Evolutionary conservation across 2,329 filamentous ascomycete species (phyloP), one percentile per base, ranked within the genome.

Genomic region (Phaeophleospora eucalypticola): DNA sequence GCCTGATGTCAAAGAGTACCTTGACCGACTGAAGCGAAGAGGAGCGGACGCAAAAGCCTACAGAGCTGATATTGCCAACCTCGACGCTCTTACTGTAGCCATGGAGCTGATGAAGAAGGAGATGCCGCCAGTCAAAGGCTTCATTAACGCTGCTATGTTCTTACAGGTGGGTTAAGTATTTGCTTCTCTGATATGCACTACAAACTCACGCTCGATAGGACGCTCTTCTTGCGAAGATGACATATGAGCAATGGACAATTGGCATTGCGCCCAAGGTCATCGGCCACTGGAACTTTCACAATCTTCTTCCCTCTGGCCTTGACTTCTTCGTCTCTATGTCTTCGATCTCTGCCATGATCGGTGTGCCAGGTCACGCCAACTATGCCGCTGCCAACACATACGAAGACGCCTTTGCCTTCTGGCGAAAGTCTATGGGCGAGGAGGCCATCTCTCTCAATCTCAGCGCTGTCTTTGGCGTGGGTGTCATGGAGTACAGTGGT

Each of bases 311-410:
- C 3, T 35, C 43, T 3, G 48, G 52, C 8, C 39, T 57, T 8
- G 58, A 68, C 46, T 68, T 73, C 57, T 77, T 79, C 53, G 54
- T 80, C 36, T 72, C 79, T 27, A 65, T 81, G 7, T 76, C 78
- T 19, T 79, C 75, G 29, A 72, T 76, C 1, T 70, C 74, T 0
- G 77, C 76, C 20, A 65, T 81, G 8, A 77, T 80, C 36, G 79
- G 79, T 19, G 79, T 74, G 52, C 72, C 74, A 3, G 76, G 77
- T 0, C 79, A 82, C 48, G 72, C 76, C n/a, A 80, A 80, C 60
- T 82, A 82, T 47, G 73, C 77, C 1, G 76, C 77, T 0, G 78
- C 75, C 1, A 81, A 57, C 29, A 46, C 18, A 6, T 24, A 14
- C 3, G 33, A 41, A 42, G 36, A 36, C 18, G 36, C 16, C 20